Conservation (phyloP, 2,329 filamentous ascomycete genomes). For the Plenodomus biglobosus region DNA sequence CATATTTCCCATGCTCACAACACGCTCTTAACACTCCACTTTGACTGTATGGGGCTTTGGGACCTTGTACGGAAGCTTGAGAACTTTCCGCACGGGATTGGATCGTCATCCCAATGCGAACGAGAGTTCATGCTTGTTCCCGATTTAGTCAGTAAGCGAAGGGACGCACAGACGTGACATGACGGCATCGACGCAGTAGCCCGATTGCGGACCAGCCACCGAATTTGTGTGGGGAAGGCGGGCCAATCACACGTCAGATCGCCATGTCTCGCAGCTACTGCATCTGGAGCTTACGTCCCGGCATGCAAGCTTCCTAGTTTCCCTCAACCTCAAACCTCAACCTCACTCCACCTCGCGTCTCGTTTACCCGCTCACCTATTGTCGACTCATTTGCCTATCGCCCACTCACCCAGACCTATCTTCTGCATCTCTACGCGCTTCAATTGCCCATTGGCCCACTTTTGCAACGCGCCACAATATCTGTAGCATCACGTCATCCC, state of each 20-base stretch:
- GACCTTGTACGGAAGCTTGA: too few relatives aligned
- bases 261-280: conserved; percentile 35
- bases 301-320: conserved; percentile 16
- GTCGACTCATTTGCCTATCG: conserved; percentile 24
- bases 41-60: too few relatives aligned
- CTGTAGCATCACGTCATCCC: conserved; percentile 36
- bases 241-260: conserved; percentile 31
- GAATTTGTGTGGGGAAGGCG: background rate
- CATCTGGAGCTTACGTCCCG: conserved; percentile 31
- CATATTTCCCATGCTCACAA: too few relatives aligned
- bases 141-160: background rate
- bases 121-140: background rate
- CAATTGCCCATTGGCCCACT: conserved; percentile 24
- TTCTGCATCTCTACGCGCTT: conserved; percentile 18
- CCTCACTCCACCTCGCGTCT: conserved; percentile 23
- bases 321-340: conserved; percentile 21
- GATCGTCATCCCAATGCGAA: background rate
- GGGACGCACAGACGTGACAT: background rate
- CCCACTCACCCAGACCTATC: conserved; percentile 16
- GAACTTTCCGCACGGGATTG: too few relatives aligned
- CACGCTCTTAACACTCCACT: too few relatives aligned
- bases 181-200: background rate
- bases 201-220: conserved; percentile 1
- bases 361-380: conserved; percentile 1
- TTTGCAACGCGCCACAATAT: conserved; percentile 22